Base-by-base conservation (phyloP, 495 filamentous ascomycete species). In the Neurospora africana region DNA sequence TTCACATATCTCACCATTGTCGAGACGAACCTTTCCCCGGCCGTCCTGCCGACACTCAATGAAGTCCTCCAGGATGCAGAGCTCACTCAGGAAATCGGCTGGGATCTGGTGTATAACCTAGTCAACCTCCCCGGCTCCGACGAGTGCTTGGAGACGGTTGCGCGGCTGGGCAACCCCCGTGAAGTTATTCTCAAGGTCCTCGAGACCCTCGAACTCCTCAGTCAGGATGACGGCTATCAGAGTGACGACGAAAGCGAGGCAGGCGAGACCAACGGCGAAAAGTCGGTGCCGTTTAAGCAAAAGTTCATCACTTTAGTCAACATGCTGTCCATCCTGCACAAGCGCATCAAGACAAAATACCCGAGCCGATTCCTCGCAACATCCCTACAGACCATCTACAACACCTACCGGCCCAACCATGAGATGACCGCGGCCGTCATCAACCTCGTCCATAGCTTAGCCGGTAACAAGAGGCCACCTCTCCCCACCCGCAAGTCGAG, bases 361-460 rank as follows among this genome's bases (percentile, higher is more conserved):
- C 95, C 95, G 3, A 96, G 93, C 71, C 91, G 94, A 21, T 99
- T 99, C 80, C 85, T 99, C 38, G 92, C 92, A n/a, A 92, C 92
- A 2, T 93, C 93, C 38, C 86, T 98, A 19, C 90, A 92, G 72
- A 91, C 93, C 15, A 87, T 93, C 13, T 83, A 92, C 21, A 84
- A 87, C 39, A 87, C 91, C 5, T 97, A 93, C 79, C 85, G 86
- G 41, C 82, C 86, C 72, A 84, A 82, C 38, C 73, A 82, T 75
- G 90, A 91, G 78, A 89, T 91, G 74, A 94, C 93, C 2, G 83
- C 89, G 0, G 88, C 92, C 10, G 84, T 94, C 30, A 86, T 95
- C 47, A 90, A 92, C 69, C 90, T 96, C 69, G 83, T 95, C 71
- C 90, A 90, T 74, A 89, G 88, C 30, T 81, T 97, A 0, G 90